Evolutionary conservation across 768 basidiomycete genomes (phyloP).

Genomic region (Artomyces pyxidatus): DNA sequence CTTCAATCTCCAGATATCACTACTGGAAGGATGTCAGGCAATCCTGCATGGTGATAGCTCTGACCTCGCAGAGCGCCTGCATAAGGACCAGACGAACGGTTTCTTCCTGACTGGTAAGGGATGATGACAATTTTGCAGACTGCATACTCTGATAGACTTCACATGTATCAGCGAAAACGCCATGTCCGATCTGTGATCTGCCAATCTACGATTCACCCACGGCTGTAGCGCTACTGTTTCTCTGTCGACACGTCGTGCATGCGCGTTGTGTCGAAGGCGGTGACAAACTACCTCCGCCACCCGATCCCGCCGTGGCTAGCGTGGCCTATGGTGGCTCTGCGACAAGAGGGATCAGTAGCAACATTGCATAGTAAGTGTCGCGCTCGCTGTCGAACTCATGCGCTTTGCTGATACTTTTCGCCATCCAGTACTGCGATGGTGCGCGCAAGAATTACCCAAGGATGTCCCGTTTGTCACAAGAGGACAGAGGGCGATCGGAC

Average conservation of each 20-base stretch:
- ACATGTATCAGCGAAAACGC: conserved; percentile 41
- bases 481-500: conserved; percentile 41
- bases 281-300: conserved; percentile 52
- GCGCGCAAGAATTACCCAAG: conserved; percentile 50
- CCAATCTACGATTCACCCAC: conserved; percentile 52
- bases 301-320: conserved; percentile 45
- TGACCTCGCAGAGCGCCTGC: conserved; percentile 58
- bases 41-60: conserved; percentile 81
- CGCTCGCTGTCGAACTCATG: background rate
- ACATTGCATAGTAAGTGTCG: conserved; percentile 62
- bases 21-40: conserved; percentile 86
- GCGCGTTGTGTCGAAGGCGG: conserved; percentile 65
- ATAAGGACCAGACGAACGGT: conserved; percentile 71
- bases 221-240: conserved; percentile 61
- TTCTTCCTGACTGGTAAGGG: conserved; percentile 71
- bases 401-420: conserved; percentile 10
- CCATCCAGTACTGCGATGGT: conserved; percentile 58
- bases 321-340: conserved; percentile 33
- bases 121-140: too few relatives aligned
- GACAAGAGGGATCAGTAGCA: conserved; percentile 47
- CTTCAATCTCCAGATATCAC: conserved; percentile 88
- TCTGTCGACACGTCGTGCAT: conserved; percentile 87
- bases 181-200: conserved; percentile 60
- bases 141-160: background rate
- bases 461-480: conserved; percentile 74